Conservation (phyloP, 441 rosid species). For the Populus trichocarpa region DNA sequence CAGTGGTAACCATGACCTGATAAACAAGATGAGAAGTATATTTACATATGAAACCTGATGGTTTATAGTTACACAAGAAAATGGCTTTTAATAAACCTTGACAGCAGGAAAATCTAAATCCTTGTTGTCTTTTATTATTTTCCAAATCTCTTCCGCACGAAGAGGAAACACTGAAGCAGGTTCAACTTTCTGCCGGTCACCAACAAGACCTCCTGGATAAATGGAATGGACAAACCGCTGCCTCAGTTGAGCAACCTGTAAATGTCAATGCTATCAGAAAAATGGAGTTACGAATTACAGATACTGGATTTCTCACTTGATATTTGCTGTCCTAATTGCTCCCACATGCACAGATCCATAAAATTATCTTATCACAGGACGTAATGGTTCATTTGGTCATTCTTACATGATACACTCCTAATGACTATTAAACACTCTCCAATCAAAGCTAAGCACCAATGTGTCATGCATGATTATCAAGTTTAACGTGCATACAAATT, state of each 20-base stretch:
- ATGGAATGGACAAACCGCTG: constrained; percentile 67
- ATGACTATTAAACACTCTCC: no score
- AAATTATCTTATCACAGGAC: no score
- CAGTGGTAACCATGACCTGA: constrained; percentile 90
- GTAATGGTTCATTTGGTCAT: no score
- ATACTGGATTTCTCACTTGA: no score
- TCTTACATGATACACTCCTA: no score
- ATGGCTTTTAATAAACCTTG: constrained; percentile 40
- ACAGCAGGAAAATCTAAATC: constrained; percentile 90
- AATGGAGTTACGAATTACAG: no score
- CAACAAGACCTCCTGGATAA: constrained; percentile 81
- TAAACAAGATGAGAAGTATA: constrained; percentile 15
- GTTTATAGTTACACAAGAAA: neutral
- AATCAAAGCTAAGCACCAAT: no score
- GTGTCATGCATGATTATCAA: no score
- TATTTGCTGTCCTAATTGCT: no score
- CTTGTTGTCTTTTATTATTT: constrained; percentile 73
- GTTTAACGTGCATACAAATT: no score
- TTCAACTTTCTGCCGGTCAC: constrained; percentile 68
- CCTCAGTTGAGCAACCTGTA: constrained; percentile 71
- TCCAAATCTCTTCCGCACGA: constrained; percentile 80
- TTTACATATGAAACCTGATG: constrained; percentile 8
- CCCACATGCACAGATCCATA: no score
- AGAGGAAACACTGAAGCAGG: constrained; percentile 92
- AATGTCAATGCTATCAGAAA: no score